Conservation (phyloP, 139 green algal species). For the Chlorella sorokiniana region DNA sequence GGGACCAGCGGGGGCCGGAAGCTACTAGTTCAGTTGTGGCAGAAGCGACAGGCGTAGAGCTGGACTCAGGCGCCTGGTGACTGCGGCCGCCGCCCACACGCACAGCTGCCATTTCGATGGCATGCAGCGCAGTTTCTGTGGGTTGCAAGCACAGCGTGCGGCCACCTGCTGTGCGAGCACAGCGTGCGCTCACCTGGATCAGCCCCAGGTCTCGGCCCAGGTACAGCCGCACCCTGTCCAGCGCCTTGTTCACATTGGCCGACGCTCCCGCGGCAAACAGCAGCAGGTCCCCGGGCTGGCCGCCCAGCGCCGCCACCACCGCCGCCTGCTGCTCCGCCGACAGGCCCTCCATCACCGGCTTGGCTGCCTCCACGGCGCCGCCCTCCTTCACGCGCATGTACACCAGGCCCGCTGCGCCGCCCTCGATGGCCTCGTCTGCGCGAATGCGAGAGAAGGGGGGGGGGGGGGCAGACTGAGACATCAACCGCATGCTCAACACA, state of each 20-base stretch:
- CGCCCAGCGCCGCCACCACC: slow-evolving; percentile 41
- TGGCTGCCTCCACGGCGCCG: slow-evolving; percentile 75
- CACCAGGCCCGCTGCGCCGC: slow-evolving; percentile 63
- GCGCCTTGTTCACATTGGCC: slow-evolving; percentile 67
- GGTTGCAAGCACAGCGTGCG: too few relatives aligned
- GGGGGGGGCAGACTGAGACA: background rate
- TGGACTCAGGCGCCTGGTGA: too few relatives aligned
- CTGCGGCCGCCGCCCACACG: too few relatives aligned
- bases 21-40: too few relatives aligned
- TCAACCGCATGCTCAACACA: background rate
- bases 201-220: slow-evolving; percentile 75
- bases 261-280: slow-evolving; percentile 80
- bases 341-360: slow-evolving; percentile 83
- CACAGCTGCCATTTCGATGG: too few relatives aligned
- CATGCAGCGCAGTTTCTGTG: too few relatives aligned
- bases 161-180: too few relatives aligned
- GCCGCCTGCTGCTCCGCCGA: slow-evolving; percentile 42
- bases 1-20: too few relatives aligned
- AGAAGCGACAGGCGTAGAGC: too few relatives aligned
- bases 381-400: slow-evolving; percentile 75
- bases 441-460: background rate
- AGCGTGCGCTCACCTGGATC: slow-evolving; percentile 32
- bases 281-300: slow-evolving; percentile 84
- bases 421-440: slow-evolving; percentile 33
- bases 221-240: slow-evolving; percentile 89